Evolutionary conservation across 306 rosid species (phyloP).

Genomic region (Cicer bijugum): DNA sequence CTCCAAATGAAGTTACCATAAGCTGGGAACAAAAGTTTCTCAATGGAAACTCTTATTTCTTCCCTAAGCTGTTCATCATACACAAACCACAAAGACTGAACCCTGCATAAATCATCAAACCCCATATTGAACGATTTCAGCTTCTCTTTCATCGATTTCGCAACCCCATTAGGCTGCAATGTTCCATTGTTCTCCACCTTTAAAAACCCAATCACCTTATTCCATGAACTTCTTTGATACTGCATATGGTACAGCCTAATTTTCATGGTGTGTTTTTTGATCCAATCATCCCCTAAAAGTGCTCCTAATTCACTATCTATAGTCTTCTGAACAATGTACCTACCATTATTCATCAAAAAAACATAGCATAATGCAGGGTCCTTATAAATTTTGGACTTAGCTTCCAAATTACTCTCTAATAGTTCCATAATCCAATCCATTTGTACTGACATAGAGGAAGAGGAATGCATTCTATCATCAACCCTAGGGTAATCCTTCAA

Average conservation of each 20-base stretch:
- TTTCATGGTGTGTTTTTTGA: constrained; percentile 76
- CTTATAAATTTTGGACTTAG: constrained; percentile 80
- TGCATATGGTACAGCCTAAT: constrained; percentile 65
- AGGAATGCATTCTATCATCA: constrained; percentile 52
- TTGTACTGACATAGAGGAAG: constrained; percentile 70
- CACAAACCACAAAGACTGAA: constrained; percentile 72
- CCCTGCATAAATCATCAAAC: constrained; percentile 76
- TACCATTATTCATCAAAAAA: constrained; percentile 89
- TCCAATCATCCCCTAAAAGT: constrained; percentile 88
- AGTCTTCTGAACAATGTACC: constrained; percentile 83
- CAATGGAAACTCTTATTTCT: constrained; percentile 66
- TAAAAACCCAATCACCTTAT: constrained; percentile 60
- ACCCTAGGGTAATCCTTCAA: constrained; percentile 57
- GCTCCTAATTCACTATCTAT: constrained; percentile 76
- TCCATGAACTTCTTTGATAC: constrained; percentile 90
- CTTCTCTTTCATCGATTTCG: constrained; percentile 75
- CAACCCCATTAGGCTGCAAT: constrained; percentile 51
- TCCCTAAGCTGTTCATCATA: constrained; percentile 79
- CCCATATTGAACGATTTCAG: constrained; percentile 61
- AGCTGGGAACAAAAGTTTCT: constrained; percentile 65
- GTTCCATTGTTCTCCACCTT: constrained; percentile 66
- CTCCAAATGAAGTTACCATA: constrained; percentile 70
- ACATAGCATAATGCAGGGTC: constrained; percentile 70
- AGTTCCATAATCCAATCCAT: constrained; percentile 94
- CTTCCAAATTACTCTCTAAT: constrained; percentile 83